Conservation (phyloP, 805 yeast genomes). For the Nakazawaea molendinolei region DNA sequence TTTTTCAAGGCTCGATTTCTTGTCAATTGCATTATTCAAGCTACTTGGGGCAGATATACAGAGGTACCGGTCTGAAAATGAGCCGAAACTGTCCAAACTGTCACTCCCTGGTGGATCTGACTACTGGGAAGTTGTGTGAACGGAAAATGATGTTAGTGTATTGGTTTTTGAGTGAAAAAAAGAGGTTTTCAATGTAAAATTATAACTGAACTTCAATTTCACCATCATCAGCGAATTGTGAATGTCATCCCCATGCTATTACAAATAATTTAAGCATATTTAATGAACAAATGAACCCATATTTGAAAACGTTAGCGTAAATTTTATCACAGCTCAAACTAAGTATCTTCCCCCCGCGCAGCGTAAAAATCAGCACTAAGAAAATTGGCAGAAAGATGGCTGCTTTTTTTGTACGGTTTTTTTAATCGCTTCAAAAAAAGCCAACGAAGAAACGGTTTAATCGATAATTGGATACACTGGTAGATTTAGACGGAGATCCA, state of each 20-base stretch:
- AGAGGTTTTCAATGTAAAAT: too few relatives aligned
- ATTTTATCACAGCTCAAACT: too few relatives aligned
- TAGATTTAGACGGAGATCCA: conserved; percentile 5
- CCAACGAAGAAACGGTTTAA: too few relatives aligned
- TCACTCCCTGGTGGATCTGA: conserved; percentile 11
- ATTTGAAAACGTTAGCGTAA: too few relatives aligned
- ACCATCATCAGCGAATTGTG: too few relatives aligned
- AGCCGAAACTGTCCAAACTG: background rate
- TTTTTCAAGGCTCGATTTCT: background rate
- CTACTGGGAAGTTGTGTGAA: conserved; percentile 22
- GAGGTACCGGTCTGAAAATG: conserved; percentile 6
- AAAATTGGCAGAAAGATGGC: background rate
- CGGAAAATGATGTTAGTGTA: too few relatives aligned
- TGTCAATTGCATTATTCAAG: conserved; percentile 1
- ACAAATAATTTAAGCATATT: too few relatives aligned
- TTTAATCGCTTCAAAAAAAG: background rate
- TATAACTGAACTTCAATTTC: background rate
- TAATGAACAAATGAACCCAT: too few relatives aligned
- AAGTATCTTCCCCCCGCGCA: background rate
- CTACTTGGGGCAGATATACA: background rate
- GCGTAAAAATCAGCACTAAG: conserved; percentile 10
- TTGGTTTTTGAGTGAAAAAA: too few relatives aligned
- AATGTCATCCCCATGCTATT: too few relatives aligned
- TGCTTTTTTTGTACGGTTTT: background rate
- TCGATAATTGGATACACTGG: too few relatives aligned